A percentile compares a stretch with the other conserved stretches of the same genome.
These are phyloP conservation scores for Myochromella boudieri DNA, from an alignment of 768 basidiomycete genomes.

Conservation along the genomic window DNA sequence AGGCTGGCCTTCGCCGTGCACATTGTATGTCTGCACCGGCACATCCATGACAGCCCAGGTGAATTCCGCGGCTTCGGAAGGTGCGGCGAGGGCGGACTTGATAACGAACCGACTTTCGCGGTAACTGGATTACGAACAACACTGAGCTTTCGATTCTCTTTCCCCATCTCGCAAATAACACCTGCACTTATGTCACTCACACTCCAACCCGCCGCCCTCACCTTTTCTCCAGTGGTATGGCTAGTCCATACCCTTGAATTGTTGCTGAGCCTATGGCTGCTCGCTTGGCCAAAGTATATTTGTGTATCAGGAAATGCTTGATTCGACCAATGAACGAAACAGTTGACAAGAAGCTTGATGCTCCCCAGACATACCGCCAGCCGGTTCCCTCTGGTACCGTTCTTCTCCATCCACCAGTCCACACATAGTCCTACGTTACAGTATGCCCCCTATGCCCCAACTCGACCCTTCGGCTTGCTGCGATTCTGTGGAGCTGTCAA, in stretches of 20 bases:
- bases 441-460: conserved; percentile 25
- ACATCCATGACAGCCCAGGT: conserved; percentile 19
- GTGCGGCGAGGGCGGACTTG: conserved; percentile 25
- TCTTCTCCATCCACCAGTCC: conserved; percentile 14
- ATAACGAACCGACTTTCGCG: conserved; percentile 22
- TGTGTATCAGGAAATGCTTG: conserved; percentile 12
- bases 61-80: conserved; percentile 24
- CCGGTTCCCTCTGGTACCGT: conserved; percentile 15
- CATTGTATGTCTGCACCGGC: conserved; percentile 35
- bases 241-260: conserved; percentile 38
- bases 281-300: conserved; percentile 9
- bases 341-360: conserved; percentile 28
- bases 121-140: conserved; percentile 22
- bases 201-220: conserved; percentile 20
- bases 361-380: conserved; percentile 26
- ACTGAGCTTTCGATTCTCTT: conserved; percentile 11
- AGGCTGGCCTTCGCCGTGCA: conserved; percentile 24
- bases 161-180: conserved; percentile 12
- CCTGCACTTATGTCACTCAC: conserved; percentile 14
- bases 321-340: conserved; percentile 13
- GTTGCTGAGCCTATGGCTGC: conserved; percentile 17
- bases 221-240: conserved; percentile 24
- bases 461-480: conserved; percentile 15
- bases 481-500: conserved; percentile 19
- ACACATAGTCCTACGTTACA: conserved; percentile 20